Conservation (phyloP, 2,329 filamentous ascomycete genomes). For the Aureobasidium uvarum region DNA sequence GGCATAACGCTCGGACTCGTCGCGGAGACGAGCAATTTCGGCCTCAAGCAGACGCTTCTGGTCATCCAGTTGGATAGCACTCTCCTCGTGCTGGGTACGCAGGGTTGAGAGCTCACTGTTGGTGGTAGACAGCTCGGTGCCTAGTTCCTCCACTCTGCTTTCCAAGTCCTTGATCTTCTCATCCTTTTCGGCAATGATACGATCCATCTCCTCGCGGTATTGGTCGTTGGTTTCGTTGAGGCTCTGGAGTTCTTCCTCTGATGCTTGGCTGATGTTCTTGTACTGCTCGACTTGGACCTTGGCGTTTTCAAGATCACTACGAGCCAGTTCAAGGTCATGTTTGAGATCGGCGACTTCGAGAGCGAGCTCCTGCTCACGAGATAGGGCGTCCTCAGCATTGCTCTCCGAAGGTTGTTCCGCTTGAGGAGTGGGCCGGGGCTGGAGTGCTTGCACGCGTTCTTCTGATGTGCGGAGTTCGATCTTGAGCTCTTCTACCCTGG, state of each 20-base stretch:
- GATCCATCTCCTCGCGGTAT: conserved; percentile 83
- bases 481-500: conserved; percentile 81
- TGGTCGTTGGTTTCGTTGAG: conserved; percentile 78
- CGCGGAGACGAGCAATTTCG: conserved; percentile 77
- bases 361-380: conserved; percentile 73
- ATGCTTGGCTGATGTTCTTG: conserved; percentile 79
- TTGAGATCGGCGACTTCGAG: conserved; percentile 83
- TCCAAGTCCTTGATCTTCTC: conserved; percentile 75
- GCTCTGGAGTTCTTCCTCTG: conserved; percentile 82
- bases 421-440: conserved; percentile 72
- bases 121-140: conserved; percentile 73
- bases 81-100: conserved; percentile 76
- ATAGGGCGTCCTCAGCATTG: conserved; percentile 51
- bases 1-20: conserved; percentile 75
- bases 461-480: conserved; percentile 87
- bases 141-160: conserved; percentile 79
- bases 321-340: conserved; percentile 78
- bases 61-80: conserved; percentile 68
- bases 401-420: conserved; percentile 40
- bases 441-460: conserved; percentile 77
- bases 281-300: conserved; percentile 83
- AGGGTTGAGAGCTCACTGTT: conserved; percentile 80
- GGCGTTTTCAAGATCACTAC: conserved; percentile 74
- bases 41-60: conserved; percentile 76
- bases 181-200: conserved; percentile 72